Evolutionary conservation across 768 basidiomycete genomes (phyloP), one percentile per base, ranked within the genome.

Genomic region (Mycena floridula): DNA sequence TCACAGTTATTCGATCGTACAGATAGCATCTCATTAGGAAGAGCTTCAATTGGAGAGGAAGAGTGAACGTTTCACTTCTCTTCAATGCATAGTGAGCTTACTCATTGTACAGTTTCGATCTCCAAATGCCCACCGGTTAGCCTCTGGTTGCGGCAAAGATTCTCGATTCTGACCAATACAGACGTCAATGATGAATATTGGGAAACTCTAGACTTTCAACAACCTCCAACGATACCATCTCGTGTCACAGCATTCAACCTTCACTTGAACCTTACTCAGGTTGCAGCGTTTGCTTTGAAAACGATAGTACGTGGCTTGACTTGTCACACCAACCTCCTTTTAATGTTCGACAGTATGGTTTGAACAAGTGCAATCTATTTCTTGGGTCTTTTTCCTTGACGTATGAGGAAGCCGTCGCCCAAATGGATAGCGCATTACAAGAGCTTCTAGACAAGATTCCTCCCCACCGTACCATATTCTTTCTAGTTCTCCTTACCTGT

Each of bases 181-280:
- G 88, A 90, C 59, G 82, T 90, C 12, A 87, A 94, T 51, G 84
- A 85, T 53, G 77, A 82, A 49, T 90, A 80, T 56, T 92, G 88
- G 89, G 74, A 79, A 49, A 64, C 62, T 13, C 66, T 61, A 43
- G 72, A 72, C 45, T 91, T 88, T 62, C 72, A 74, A 48, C 89
- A 91, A 52, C 89, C 88, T 9, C 56, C 64, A 9, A 74, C 66
- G 7, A 69, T 76, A 48, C 81, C 83, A 15, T 76, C 79, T 20
- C 64, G 61, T 38, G 62, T 87, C 26, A 58, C 81, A 15, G 73
- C 68, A 16, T 90, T 90, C 60, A 81, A 77, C 54, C 74, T 75
- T 26, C 68, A 73, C 39, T 69, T 89, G 50, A 79, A 79, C 49
- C 60, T 91, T 27, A 77, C 78, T 20, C 77, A 83, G 54, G 82